Conservation (phyloP, 2,329 filamentous ascomycete species). For the Neonectria ditissima region DNA sequence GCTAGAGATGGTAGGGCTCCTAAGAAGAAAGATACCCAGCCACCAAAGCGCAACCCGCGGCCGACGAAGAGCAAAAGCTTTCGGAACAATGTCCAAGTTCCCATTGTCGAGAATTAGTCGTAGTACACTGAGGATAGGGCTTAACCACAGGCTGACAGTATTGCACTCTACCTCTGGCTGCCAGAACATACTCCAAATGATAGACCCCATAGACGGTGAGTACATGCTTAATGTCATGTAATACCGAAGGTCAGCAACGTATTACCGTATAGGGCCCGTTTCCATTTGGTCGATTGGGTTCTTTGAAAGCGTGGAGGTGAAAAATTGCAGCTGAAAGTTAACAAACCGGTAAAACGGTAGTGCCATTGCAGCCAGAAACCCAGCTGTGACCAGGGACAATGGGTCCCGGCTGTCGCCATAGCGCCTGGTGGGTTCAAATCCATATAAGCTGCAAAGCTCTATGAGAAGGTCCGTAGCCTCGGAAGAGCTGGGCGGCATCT, state of each 20-base stretch:
- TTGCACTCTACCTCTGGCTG: constrained; percentile 41
- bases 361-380: constrained; percentile 9
- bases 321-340: constrained; percentile 8
- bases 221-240: constrained; percentile 40
- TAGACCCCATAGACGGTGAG: constrained; percentile 27
- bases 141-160: constrained; percentile 40
- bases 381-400: constrained; percentile 14
- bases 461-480: constrained; percentile 19
- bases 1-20: constrained; percentile 6
- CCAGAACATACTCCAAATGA: constrained; percentile 42
- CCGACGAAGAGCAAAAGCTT: constrained; percentile 32
- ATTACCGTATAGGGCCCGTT: constrained; percentile 9
- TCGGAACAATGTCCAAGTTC: constrained; percentile 22
- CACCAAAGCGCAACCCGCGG: constrained; percentile 37
- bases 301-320: neutral
- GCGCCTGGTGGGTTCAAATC: neutral
- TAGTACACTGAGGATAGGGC: constrained; percentile 24
- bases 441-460: constrained; percentile 13
- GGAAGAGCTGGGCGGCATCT: neutral
- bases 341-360: constrained; percentile 13
- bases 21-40: constrained; percentile 34
- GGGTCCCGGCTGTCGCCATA: neutral
- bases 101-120: constrained; percentile 20
- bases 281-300: constrained; percentile 1
- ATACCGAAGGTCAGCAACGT: constrained; percentile 32